Evolutionary conservation across 164 flowering plant genomes (phyloP).

Genomic region (Akebia trifoliata): DNA sequence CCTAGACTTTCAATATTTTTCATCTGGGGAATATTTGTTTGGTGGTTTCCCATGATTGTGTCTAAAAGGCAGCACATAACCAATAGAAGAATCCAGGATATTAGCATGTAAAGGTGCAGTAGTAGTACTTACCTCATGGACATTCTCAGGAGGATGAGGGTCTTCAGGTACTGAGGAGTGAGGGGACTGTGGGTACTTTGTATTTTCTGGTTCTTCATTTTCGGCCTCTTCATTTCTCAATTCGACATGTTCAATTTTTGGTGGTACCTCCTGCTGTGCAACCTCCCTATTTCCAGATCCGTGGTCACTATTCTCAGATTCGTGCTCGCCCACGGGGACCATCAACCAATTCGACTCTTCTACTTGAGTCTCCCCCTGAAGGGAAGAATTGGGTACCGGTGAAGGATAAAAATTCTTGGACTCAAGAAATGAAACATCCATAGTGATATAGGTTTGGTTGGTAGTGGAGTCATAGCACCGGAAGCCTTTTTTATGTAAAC

Average conservation of each 20-base stretch:
- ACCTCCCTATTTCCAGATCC: too few relatives aligned
- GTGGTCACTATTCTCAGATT: background rate
- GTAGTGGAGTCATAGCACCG: background rate
- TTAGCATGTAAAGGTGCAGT: background rate
- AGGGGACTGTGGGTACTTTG: background rate
- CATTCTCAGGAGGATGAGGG: background rate
- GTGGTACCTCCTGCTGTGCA: background rate
- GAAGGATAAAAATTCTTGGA: background rate
- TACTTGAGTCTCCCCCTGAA: background rate
- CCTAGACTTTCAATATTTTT: background rate
- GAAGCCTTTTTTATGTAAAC: background rate
- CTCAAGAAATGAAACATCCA: slow-evolving; percentile 3
- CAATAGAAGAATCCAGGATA: background rate
- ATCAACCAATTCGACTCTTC: background rate
- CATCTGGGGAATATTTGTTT: background rate
- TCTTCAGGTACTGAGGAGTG: background rate
- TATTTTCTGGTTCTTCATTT: background rate
- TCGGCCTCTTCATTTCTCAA: background rate
- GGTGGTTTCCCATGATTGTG: background rate
- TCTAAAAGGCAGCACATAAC: too few relatives aligned
- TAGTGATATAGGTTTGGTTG: background rate
- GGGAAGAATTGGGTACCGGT: background rate
- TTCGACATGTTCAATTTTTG: too few relatives aligned
- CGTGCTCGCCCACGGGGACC: background rate
- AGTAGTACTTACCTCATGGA: background rate